phyloP scores from a whole-genome alignment of 2,329 filamentous ascomycete species.

The Colletotrichum sp. region DNA sequence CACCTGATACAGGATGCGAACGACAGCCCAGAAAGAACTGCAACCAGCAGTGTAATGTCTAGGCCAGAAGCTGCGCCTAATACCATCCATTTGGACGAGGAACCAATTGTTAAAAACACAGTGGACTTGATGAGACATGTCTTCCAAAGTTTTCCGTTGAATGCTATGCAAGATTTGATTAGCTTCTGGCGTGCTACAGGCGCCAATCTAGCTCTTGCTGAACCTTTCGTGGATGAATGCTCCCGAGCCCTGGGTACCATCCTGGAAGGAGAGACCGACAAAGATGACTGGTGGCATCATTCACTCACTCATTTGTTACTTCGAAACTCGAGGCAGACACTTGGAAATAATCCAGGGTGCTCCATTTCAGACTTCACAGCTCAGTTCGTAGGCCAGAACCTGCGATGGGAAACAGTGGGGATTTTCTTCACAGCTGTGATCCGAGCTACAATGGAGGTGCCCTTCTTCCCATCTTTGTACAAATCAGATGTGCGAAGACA shows the following conservation, averaged over 20 bases:
- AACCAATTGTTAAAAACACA: not conserved
- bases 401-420: not conserved
- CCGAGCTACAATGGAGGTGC: not conserved
- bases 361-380: not conserved
- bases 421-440: not conserved
- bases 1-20: not conserved
- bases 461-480: not conserved
- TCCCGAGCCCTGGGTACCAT: not conserved
- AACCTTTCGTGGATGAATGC: not conserved
- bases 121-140: not conserved
- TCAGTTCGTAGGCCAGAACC: not conserved
- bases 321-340: not conserved
- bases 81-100: not conserved
- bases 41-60: not conserved
- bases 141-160: not conserved
- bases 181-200: not conserved
- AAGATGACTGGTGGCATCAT: not conserved
- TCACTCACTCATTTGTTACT: not conserved
- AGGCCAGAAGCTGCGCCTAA: not conserved
- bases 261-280: not conserved
- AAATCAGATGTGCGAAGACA: not conserved
- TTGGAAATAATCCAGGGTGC: not conserved
- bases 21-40: not conserved
- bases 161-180: not conserved
- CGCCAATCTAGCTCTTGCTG: not conserved